A percentile compares a stretch with the other conserved stretches of the same genome.
phyloP scores from a whole-genome alignment of 306 rosid genomes.

The Begonia peltatifolia region DNA sequence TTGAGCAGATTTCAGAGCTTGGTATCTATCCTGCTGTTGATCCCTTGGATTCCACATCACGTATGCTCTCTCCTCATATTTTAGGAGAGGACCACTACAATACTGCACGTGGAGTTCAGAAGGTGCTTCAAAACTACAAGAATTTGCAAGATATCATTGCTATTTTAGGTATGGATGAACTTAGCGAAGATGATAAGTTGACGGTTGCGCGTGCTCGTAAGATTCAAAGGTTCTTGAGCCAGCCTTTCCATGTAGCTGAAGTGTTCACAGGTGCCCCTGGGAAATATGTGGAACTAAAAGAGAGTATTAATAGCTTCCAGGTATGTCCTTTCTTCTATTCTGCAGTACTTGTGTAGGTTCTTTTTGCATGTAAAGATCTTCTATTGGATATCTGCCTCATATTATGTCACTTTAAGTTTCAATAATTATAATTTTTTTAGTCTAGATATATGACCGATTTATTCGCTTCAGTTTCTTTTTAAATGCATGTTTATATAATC shows the following conservation, averaged over 20 bases:
- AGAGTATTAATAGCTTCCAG: conserved; percentile 79
- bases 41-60: conserved; percentile 93
- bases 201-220: conserved; percentile 99
- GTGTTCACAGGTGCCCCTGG: conserved; percentile 99
- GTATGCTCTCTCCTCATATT: conserved; percentile 97
- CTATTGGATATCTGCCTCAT: no score
- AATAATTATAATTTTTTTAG: neutral
- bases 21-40: conserved; percentile 98
- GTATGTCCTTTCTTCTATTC: conserved; percentile 17
- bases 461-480: no score
- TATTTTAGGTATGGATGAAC: conserved; percentile 99
- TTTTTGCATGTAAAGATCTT: no score
- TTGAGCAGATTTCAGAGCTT: conserved; percentile 76
- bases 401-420: neutral
- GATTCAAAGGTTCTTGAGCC: conserved; percentile 68
- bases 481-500: no score
- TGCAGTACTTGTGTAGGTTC: no score
- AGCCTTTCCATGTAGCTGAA: conserved; percentile 99
- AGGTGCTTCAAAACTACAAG: conserved; percentile 91
- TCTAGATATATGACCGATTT: no score
- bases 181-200: conserved; percentile 93
- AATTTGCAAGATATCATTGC: conserved; percentile 99
- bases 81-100: conserved; percentile 86
- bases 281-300: conserved; percentile 89
- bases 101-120: conserved; percentile 98